These are phyloP conservation scores for Monosporozyma unispora DNA, from an alignment of 805 yeast species.

Conservation along the genomic window DNA sequence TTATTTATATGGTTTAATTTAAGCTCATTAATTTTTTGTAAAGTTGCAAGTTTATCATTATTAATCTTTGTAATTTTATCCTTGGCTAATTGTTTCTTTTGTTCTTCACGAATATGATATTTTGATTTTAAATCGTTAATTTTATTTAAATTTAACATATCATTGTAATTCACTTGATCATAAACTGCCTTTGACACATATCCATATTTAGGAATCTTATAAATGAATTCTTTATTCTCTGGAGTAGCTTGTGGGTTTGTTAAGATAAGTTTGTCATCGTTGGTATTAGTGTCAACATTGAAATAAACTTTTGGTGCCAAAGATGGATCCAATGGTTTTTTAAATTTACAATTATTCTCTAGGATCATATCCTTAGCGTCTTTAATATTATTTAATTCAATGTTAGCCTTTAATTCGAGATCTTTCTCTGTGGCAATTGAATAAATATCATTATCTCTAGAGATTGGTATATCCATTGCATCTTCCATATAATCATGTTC, in stretches of 20 bases:
- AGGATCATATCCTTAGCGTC: slow-evolving; percentile 7
- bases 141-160: slow-evolving; percentile 15
- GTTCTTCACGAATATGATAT: slow-evolving; percentile 13
- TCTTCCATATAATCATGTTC: neutral
- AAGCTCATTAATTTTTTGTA: slow-evolving; percentile 16
- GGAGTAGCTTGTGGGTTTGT: slow-evolving; percentile 18
- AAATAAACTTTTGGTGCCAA: slow-evolving; percentile 11
- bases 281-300: neutral
- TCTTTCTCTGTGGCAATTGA: neutral
- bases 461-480: neutral
- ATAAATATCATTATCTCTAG: neutral
- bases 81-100: slow-evolving; percentile 16
- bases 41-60: slow-evolving; percentile 15
- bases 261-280: neutral
- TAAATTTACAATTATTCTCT: slow-evolving; percentile 2
- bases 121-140: slow-evolving; percentile 11
- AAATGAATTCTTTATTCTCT: slow-evolving; percentile 24
- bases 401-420: neutral
- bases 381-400: slow-evolving; percentile 1
- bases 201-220: slow-evolving; percentile 19
- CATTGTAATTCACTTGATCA: slow-evolving; percentile 21
- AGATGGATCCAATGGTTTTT: slow-evolving; percentile 11
- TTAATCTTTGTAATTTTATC: slow-evolving; percentile 14
- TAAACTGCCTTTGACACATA: slow-evolving; percentile 24
- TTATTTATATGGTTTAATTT: slow-evolving; percentile 18